These are phyloP conservation scores for Corymbia calophylla DNA, from an alignment of 441 rosid species.

Conservation along the genomic window DNA sequence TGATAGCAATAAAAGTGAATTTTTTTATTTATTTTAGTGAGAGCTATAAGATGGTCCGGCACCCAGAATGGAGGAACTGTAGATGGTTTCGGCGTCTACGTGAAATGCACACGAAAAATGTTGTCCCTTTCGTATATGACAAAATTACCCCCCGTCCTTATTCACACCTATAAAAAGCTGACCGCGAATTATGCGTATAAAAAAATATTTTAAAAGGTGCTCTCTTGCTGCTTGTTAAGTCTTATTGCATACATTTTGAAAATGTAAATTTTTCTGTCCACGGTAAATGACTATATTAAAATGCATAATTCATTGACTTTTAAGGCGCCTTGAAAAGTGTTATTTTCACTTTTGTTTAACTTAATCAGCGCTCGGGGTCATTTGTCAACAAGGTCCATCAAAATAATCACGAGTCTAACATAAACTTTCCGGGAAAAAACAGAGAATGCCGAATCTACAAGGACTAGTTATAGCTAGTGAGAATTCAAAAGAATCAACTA, in stretches of 20 bases:
- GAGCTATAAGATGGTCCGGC: not conserved
- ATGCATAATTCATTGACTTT: not conserved
- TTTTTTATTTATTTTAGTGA: not conserved
- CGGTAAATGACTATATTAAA: not conserved
- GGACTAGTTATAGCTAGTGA: not conserved
- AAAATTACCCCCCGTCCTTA: not conserved
- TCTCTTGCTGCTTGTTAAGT: not conserved
- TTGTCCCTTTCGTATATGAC: not conserved
- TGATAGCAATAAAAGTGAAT: not conserved
- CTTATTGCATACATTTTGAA: not conserved
- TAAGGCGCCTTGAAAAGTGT: fast-evolving
- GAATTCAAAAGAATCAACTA: not conserved
- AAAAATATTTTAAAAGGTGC: not conserved
- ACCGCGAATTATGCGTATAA: not conserved
- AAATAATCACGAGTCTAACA: not conserved
- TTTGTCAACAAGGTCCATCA: not conserved
- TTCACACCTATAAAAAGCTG: not conserved
- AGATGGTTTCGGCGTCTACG: not conserved
- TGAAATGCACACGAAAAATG: not conserved
- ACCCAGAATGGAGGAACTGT: not conserved
- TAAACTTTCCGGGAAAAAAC: not conserved
- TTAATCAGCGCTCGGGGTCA: not conserved
- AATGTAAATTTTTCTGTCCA: not conserved
- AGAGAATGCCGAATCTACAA: not conserved
- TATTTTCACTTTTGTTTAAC: not conserved